Conservation (phyloP, 2,329 filamentous ascomycete genomes). For the Xylaria sp. region DNA sequence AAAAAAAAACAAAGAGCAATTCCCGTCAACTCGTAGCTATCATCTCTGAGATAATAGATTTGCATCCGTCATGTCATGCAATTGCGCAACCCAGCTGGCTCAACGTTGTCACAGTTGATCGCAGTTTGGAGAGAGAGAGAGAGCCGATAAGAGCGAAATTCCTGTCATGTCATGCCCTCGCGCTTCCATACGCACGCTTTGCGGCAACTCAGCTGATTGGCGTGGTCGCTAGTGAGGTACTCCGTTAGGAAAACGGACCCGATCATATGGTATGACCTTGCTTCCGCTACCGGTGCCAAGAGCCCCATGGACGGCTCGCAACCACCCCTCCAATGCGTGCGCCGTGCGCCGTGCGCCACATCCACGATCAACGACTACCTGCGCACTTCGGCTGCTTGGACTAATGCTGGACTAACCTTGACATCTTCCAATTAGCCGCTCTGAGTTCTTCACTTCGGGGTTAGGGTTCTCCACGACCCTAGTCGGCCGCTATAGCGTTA, state of each 20-base stretch:
- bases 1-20: neutral
- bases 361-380: neutral
- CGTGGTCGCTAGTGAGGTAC: neutral
- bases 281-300: neutral
- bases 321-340: neutral
- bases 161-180: neutral
- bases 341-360: neutral
- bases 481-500: neutral
- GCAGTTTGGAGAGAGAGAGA: neutral
- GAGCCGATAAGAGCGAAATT: neutral
- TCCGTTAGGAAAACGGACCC: neutral
- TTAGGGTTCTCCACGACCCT: neutral
- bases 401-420: neutral
- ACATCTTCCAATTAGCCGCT: neutral
- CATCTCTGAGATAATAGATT: neutral
- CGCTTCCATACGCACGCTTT: neutral
- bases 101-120: neutral
- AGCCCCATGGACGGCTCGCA: neutral
- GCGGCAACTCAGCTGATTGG: neutral
- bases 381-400: neutral
- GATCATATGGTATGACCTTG: neutral
- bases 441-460: neutral
- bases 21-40: neutral
- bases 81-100: neutral
- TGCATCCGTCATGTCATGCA: neutral